Percentiles rank a stretch among this genome's conserved stretches.
Conservation (phyloP, 139 green algal species). For the Coccomyxa sp. region DNA sequence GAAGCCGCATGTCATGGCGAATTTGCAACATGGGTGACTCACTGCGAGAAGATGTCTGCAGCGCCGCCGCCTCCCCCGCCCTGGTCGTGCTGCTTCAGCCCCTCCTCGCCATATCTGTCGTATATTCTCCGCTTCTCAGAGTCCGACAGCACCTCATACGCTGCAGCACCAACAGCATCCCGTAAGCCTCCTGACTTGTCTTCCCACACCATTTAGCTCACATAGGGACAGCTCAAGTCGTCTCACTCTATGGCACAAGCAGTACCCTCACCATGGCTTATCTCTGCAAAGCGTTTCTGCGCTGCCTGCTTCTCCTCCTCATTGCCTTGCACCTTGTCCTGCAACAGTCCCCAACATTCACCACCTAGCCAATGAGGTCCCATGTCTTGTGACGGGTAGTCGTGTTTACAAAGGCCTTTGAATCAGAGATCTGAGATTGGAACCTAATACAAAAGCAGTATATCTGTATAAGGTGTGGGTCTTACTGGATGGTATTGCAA, state of each 20-base stretch:
- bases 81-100: constrained; percentile 83
- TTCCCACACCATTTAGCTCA: not conserved
- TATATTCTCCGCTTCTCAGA: constrained; percentile 92
- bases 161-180: constrained; percentile 33
- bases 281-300: constrained; percentile 92
- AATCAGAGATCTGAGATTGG: not conserved
- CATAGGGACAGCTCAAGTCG: not conserved
- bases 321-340: constrained; percentile 86
- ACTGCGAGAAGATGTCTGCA: constrained; percentile 88
- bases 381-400: not conserved
- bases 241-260: not conserved
- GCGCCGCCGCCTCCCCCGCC: constrained; percentile 53
- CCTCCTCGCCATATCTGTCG: constrained; percentile 96
- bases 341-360: not conserved
- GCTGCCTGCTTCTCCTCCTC: constrained; percentile 86
- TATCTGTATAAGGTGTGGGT: not conserved
- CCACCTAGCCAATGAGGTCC: not conserved
- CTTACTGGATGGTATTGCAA: constrained; percentile 92
- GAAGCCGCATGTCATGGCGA: not conserved
- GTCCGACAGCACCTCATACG: constrained; percentile 94
- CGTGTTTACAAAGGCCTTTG: not conserved
- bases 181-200: not conserved
- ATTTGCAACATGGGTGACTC: too few relatives aligned
- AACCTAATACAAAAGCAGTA: not conserved
- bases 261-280: constrained; percentile 69